A percentile compares a stretch with the other conserved stretches of the same genome.
Evolutionary conservation across 2,329 filamentous ascomycete genomes (phyloP).

Genomic region (Penicillium concentricum): DNA sequence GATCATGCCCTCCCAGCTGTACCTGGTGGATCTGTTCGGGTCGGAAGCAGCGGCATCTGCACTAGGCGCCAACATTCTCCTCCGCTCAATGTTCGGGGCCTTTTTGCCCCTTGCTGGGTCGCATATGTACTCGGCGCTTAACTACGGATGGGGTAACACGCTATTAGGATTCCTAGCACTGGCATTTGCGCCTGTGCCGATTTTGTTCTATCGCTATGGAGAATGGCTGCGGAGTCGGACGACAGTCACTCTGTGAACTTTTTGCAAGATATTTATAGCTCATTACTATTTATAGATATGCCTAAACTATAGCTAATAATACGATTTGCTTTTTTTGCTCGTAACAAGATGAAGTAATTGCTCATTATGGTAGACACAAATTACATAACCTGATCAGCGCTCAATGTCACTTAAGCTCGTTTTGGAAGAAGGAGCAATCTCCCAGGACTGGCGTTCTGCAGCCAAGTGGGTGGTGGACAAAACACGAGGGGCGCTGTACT

Average conservation of each 20-base stretch:
- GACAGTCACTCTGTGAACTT: background rate
- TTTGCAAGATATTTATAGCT: background rate
- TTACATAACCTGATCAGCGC: too few species aligned
- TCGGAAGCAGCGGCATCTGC: background rate
- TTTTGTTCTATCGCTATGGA: constrained; percentile 1
- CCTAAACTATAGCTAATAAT: background rate
- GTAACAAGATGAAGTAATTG: too few species aligned
- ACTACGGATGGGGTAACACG: constrained; percentile 14
- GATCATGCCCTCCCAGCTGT: background rate
- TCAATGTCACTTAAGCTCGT: too few species aligned
- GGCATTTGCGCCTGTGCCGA: constrained; percentile 10
- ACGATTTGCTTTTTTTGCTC: too few species aligned
- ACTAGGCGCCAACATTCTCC: background rate
- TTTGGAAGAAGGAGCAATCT: too few species aligned
- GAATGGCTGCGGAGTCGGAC: background rate
- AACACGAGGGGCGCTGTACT: too few species aligned
- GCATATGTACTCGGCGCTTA: background rate
- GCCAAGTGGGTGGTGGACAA: too few species aligned
- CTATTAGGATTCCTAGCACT: constrained; percentile 12
- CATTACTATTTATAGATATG: background rate
- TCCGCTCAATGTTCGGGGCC: background rate
- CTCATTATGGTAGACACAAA: too few species aligned
- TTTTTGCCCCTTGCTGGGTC: background rate
- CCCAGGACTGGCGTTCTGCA: too few species aligned
- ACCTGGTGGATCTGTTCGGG: background rate